Evolutionary conservation across 140 eudicot species (phyloP).

Genomic region (Flaveria floridana): DNA sequence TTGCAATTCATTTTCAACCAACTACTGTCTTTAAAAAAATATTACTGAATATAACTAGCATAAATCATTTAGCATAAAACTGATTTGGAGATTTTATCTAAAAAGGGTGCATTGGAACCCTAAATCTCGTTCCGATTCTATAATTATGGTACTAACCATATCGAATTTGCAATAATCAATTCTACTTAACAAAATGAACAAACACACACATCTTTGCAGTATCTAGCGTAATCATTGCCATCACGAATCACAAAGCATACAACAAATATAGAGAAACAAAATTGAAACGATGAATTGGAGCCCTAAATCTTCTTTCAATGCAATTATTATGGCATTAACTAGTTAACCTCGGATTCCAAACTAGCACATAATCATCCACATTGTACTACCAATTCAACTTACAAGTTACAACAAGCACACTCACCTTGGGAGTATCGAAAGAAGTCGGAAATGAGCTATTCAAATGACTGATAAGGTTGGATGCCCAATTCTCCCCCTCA

Average conservation of each 20-base stretch:
- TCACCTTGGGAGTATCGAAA: constrained; percentile 33
- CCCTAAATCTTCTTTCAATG: constrained; percentile 24
- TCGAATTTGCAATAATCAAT: constrained; percentile 12
- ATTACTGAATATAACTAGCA: constrained; percentile 23
- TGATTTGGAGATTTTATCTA: constrained; percentile 13
- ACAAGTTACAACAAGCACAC: not conserved
- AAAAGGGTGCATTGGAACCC: constrained; percentile 9
- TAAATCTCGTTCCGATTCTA: constrained; percentile 16
- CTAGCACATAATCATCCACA: constrained; percentile 28
- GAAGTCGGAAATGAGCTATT: constrained; percentile 37
- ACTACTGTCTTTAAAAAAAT: not conserved
- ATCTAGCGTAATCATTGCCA: constrained; percentile 21
- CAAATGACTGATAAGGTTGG: constrained; percentile 36
- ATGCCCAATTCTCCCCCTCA: constrained; percentile 41
- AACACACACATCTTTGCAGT: not conserved
- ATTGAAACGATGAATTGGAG: not conserved
- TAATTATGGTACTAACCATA: not conserved
- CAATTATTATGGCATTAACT: not conserved
- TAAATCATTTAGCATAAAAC: constrained; percentile 9
- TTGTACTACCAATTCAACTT: constrained; percentile 6
- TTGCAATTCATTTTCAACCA: constrained; percentile 1
- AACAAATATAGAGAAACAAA: not conserved
- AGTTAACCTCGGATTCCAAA: constrained; percentile 1
- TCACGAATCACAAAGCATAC: constrained; percentile 15
- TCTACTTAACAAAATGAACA: constrained; percentile 21